Conservation (phyloP, 306 rosid species). For the Cucurbita argyrosperma region DNA sequence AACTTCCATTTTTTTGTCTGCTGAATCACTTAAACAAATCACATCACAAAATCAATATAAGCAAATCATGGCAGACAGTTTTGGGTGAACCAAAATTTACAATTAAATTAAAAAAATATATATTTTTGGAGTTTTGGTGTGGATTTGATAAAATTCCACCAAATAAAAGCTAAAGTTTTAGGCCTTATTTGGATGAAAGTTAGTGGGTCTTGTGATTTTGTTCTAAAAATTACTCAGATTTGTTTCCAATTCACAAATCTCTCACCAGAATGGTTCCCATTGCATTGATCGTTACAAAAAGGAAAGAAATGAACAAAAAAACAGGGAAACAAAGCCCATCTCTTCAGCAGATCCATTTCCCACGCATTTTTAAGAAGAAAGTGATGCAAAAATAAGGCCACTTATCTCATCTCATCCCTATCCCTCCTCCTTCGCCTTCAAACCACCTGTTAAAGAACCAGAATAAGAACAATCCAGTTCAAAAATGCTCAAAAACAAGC, state of each 20-base stretch:
- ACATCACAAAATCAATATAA: not conserved
- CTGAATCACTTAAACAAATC: constrained; percentile 1
- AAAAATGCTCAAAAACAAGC: not conserved
- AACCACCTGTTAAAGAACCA: constrained; percentile 44
- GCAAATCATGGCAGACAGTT: constrained; percentile 1
- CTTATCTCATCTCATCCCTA: constrained; percentile 19
- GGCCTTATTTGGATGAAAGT: constrained; percentile 14
- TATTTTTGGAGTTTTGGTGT: not conserved
- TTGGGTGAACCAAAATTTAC: not conserved
- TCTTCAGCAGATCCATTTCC: constrained; percentile 29
- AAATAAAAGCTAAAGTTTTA: constrained; percentile 23
- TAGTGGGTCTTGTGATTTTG: constrained; percentile 3
- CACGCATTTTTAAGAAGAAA: constrained; percentile 16
- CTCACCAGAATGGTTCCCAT: constrained; percentile 24
- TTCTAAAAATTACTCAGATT: not conserved
- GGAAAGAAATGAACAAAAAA: not conserved
- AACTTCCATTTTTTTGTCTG: not conserved
- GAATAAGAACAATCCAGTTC: not conserved
- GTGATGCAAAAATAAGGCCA: constrained; percentile 5
- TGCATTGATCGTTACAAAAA: constrained; percentile 26
- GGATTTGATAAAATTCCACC: constrained; percentile 25
- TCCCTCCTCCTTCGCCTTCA: constrained; percentile 28
- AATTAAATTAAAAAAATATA: no score
- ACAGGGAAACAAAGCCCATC: constrained; percentile 12
- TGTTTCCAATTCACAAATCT: no score